Base-by-base conservation (phyloP, 139 green algal genomes). In the Parachlorella kessleri region DNA sequence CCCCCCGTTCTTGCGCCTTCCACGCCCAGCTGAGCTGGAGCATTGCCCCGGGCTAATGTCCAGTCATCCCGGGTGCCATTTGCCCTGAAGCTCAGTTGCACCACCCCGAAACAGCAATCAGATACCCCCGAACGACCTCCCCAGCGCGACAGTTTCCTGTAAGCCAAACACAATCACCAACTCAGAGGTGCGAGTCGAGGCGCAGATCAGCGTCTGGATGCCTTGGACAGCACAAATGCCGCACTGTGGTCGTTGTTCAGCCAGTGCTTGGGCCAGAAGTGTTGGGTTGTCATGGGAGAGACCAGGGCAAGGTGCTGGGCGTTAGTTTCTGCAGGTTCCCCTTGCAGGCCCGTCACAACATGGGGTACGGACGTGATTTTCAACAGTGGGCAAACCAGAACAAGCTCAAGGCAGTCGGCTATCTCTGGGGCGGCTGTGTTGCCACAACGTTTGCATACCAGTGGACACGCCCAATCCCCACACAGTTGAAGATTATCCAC, bases 401-500 rank as follows among this genome's bases (percentile, higher is more conserved):
- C 75, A 85, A 85, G 66, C 71, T 88, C 6, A 85, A 80, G 37
- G 64, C 79, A 10, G 71, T 85, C 8, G 69, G 77, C 18, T 42
- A 38, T 8, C 33, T 89, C 7, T 90, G 86, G 86, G 80, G 42
- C 3, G 59, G 70, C 2, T 64, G 76, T 10, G 65, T 90, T 14
- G 48, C 21, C 23, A 72, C n/a, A 9, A 75, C 66, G 1, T 36
- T 87, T 21, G 82, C 72, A 30, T 87, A 77, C 55, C 86, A 90
- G 36, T 89, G 67, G 72, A 72, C 32, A 1, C 74, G 72, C 37
- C 83, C 83, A 28, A 87, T 90, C 48, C 86, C 86, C 55, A 14
- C 36, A n/a, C 68, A 79, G 36, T 64, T 88, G 33, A 88, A 89
- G 69, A 39, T 90, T 5, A 90, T 90, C 26, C 86, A 90, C 54